Conservation (phyloP, 805 yeast genomes). For the Ogataea pignaliae region DNA sequence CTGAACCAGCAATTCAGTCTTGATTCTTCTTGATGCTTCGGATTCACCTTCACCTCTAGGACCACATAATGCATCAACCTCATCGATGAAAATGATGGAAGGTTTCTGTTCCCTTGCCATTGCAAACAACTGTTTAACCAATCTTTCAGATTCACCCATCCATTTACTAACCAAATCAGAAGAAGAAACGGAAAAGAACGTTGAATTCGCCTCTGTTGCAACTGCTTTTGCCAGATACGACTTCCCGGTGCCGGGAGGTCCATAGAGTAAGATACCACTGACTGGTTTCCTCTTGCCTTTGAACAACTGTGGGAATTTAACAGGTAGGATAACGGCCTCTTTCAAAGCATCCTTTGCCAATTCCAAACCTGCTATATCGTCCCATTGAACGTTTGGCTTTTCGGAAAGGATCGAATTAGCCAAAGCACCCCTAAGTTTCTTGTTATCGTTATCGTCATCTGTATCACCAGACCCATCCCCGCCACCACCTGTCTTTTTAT, state of each 20-base stretch:
- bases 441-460: slow-evolving; percentile 76
- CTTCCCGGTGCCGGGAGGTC: slow-evolving; percentile 98
- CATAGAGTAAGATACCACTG: slow-evolving; percentile 81
- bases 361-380: slow-evolving; percentile 93
- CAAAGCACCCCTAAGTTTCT: slow-evolving; percentile 84
- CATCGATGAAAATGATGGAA: slow-evolving; percentile 93
- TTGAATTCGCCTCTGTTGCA: slow-evolving; percentile 96
- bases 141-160: slow-evolving; percentile 98
- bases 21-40: slow-evolving; percentile 93
- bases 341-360: slow-evolving; percentile 93
- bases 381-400: slow-evolving; percentile 91
- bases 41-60: slow-evolving; percentile 98
- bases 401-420: slow-evolving; percentile 90
- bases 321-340: slow-evolving; percentile 96
- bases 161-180: slow-evolving; percentile 95
- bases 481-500: slow-evolving; percentile 38
- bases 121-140: slow-evolving; percentile 88
- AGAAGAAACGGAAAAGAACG: slow-evolving; percentile 94
- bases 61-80: slow-evolving; percentile 96
- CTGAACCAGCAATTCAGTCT: slow-evolving; percentile 92
- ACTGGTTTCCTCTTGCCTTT: slow-evolving; percentile 93
- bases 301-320: slow-evolving; percentile 91
- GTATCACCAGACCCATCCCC: slow-evolving; percentile 42
- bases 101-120: slow-evolving; percentile 98
- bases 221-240: slow-evolving; percentile 96